These are phyloP conservation scores for Hemerocallis citrina DNA, from an alignment of 106 monocot genomes.

Conservation along the genomic window DNA sequence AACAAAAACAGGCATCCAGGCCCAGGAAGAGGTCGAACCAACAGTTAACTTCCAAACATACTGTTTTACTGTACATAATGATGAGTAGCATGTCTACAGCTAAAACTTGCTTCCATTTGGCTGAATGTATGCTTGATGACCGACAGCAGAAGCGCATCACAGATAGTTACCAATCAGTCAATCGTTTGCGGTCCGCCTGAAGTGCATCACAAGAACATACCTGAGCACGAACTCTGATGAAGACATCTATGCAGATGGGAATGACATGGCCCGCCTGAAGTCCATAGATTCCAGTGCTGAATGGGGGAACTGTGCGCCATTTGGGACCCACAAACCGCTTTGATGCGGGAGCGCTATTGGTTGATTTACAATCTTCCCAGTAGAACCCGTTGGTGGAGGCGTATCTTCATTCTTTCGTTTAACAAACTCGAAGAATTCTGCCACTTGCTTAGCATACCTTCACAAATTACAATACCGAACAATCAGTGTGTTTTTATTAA, in stretches of 20 bases:
- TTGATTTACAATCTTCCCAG: slow-evolving; percentile 10
- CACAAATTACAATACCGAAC: not conserved
- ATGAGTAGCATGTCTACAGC: not conserved
- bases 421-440: slow-evolving; percentile 92
- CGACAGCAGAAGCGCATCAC: not conserved
- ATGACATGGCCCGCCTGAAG: slow-evolving; percentile 63
- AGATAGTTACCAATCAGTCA: not conserved
- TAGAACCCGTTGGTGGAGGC: slow-evolving; percentile 1
- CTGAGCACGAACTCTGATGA: not conserved
- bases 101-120: not conserved
- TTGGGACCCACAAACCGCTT: slow-evolving; percentile 61
- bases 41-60: not conserved
- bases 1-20: not conserved
- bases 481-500: not conserved
- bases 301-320: slow-evolving; percentile 20
- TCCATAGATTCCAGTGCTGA: slow-evolving; percentile 50
- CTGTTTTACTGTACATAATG: not conserved
- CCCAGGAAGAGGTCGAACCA: not conserved
- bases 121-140: not conserved
- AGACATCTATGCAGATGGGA: slow-evolving; percentile 34
- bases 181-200: not conserved
- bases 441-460: slow-evolving; percentile 96
- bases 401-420: slow-evolving; percentile 71
- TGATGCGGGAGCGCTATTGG: slow-evolving; percentile 49
- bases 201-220: not conserved